These are phyloP conservation scores for Tricholomella constricta DNA, from an alignment of 768 basidiomycete species.

Conservation along the genomic window DNA sequence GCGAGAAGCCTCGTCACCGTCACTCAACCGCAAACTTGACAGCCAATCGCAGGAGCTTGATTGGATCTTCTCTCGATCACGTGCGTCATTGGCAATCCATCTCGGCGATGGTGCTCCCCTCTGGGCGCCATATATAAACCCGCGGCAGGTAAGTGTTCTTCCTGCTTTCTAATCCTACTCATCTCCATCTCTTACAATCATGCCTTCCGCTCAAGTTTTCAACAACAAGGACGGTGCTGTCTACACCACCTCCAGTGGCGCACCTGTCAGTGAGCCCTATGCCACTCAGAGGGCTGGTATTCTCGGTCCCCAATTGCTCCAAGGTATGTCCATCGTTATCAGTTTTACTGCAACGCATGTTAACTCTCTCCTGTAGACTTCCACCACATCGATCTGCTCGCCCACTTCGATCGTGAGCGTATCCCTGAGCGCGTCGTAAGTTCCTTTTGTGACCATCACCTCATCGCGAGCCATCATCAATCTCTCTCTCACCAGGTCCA, in stretches of 20 bases:
- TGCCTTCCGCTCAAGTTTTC: conserved; percentile 68
- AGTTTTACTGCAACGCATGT: background rate
- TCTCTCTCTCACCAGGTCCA: conserved; percentile 60
- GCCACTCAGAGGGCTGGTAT: conserved; percentile 73
- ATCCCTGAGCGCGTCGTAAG: conserved; percentile 92
- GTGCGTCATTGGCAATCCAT: background rate
- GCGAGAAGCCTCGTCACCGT: background rate
- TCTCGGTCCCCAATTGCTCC: conserved; percentile 83
- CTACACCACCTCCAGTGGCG: conserved; percentile 89
- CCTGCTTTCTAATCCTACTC: conserved; percentile 15
- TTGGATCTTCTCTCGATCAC: conserved; percentile 7
- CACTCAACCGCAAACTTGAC: too few species aligned
- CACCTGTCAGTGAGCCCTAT: conserved; percentile 75
- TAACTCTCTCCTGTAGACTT: conserved; percentile 54
- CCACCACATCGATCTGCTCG: conserved; percentile 86
- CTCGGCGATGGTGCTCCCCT: background rate
- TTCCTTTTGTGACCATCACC: conserved; percentile 9
- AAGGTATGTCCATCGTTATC: conserved; percentile 51
- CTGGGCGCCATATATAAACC: conserved; percentile 12
- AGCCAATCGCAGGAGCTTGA: conserved; percentile 4
- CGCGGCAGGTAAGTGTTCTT: conserved; percentile 8
- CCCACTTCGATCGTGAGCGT: conserved; percentile 93
- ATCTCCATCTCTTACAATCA: conserved; percentile 28
- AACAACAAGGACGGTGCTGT: conserved; percentile 53
- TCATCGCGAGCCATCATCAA: conserved; percentile 29